phyloP scores from a whole-genome alignment of 805 yeast species.

The Candida railenensis region DNA sequence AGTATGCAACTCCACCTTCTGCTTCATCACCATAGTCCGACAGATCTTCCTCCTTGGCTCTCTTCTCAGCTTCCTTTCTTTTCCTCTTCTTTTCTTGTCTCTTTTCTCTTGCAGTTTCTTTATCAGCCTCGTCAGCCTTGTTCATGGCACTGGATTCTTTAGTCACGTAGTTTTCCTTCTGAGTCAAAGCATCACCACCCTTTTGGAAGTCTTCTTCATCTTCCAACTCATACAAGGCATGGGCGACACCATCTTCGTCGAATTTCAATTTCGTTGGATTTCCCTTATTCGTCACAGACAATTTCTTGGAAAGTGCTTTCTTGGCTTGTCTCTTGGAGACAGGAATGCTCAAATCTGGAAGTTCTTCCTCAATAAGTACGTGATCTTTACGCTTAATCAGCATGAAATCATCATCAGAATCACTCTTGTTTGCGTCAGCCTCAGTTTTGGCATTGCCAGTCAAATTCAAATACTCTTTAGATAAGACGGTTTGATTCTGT shows the following conservation, averaged over 20 bases:
- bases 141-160: constrained; percentile 71
- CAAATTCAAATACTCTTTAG: constrained; percentile 82
- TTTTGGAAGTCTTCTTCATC: constrained; percentile 83
- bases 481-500: constrained; percentile 85
- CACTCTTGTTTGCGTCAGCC: constrained; percentile 46
- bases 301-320: constrained; percentile 84
- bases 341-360: constrained; percentile 60
- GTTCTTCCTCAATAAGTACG: constrained; percentile 58
- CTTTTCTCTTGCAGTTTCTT: constrained; percentile 71
- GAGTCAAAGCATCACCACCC: constrained; percentile 67
- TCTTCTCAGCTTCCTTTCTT: constrained; percentile 76
- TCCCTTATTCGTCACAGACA: constrained; percentile 57
- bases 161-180: constrained; percentile 63
- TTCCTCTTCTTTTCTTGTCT: constrained; percentile 84
- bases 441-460: constrained; percentile 41
- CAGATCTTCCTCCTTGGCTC: constrained; percentile 38
- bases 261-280: constrained; percentile 77
- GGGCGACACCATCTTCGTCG: constrained; percentile 94
- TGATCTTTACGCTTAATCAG: constrained; percentile 78
- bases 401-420: constrained; percentile 73
- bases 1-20: constrained; percentile 31
- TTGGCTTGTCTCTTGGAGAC: constrained; percentile 83
- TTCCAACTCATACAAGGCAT: constrained; percentile 86
- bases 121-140: constrained; percentile 74
- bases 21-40: constrained; percentile 30